Conservation (phyloP, 2,329 filamentous ascomycete species). For the Metarhizium robertsii region DNA sequence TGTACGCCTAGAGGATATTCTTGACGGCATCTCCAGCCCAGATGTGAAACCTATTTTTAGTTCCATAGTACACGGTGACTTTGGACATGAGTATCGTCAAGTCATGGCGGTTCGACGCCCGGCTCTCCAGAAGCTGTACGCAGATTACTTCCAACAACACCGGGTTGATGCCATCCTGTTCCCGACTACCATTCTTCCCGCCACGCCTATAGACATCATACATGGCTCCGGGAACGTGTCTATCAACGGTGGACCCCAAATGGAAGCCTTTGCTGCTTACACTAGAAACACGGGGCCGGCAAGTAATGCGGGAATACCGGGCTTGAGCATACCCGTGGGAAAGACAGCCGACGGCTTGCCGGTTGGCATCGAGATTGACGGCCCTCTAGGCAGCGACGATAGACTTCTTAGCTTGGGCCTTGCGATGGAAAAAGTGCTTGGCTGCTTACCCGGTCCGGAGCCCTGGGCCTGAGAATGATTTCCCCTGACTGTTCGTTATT, state of each 20-base stretch:
- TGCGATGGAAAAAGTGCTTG: slow-evolving; percentile 8
- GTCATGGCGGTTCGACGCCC: slow-evolving; percentile 9
- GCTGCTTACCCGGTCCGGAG: slow-evolving; percentile 6
- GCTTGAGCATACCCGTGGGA: slow-evolving; percentile 9
- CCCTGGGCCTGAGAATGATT: not conserved
- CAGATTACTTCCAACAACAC: slow-evolving; percentile 5
- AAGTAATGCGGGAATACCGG: slow-evolving; percentile 11
- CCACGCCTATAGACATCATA: slow-evolving; percentile 7
- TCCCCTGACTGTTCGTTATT: no score
- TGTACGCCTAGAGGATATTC: slow-evolving; percentile 5
- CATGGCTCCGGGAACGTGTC: slow-evolving; percentile 9
- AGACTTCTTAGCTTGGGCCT: slow-evolving; percentile 8
- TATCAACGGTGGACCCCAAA: slow-evolving; percentile 9
- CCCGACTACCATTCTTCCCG: slow-evolving; percentile 10
- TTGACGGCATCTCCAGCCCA: slow-evolving; percentile 3
- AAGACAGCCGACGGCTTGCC: slow-evolving; percentile 5
- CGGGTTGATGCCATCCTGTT: slow-evolving; percentile 9
- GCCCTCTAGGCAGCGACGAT: slow-evolving; percentile 8
- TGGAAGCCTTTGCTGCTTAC: slow-evolving; percentile 7
- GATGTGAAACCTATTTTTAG: not conserved
- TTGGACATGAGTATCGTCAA: slow-evolving; percentile 3
- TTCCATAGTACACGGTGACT: slow-evolving; percentile 1
- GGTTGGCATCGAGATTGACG: slow-evolving; percentile 10
- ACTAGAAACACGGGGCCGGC: slow-evolving; percentile 7
- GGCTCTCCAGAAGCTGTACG: slow-evolving; percentile 9